Evolutionary conservation across 495 filamentous ascomycete genomes (phyloP).

Genomic region (Pseudevernia furfuracea): DNA sequence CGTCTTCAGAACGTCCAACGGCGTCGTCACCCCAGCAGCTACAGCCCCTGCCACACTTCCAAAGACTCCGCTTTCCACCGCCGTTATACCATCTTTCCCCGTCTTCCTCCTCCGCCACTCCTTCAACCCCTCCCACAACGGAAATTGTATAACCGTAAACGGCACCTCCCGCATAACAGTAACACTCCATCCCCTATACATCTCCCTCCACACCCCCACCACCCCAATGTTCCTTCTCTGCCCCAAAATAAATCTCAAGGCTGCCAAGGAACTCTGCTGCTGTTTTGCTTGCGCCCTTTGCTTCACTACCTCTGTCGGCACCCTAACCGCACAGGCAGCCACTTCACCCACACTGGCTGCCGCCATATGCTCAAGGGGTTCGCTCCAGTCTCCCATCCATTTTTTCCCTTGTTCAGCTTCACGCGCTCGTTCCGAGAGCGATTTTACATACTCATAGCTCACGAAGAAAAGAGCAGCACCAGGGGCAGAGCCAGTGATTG

Average conservation of each 20-base stretch:
- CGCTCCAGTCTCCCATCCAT: constrained; percentile 26
- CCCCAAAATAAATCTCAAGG: constrained; percentile 62
- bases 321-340: constrained; percentile 83
- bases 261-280: constrained; percentile 50
- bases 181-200: constrained; percentile 85
- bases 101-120: constrained; percentile 26
- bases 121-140: constrained; percentile 93
- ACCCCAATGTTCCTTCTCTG: constrained; percentile 37
- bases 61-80: constrained; percentile 75
- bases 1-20: constrained; percentile 93
- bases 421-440: constrained; percentile 35
- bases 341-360: constrained; percentile 87
- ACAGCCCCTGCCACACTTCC: constrained; percentile 77
- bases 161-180: constrained; percentile 95
- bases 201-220: constrained; percentile 61
- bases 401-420: not conserved
- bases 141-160: constrained; percentile 94
- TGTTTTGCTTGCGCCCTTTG: constrained; percentile 87
- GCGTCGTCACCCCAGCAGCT: constrained; percentile 84
- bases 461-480: constrained; percentile 98
- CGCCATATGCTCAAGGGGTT: constrained; percentile 60
- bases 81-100: constrained; percentile 45
- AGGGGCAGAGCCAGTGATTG: constrained; percentile 75
- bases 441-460: constrained; percentile 82
- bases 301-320: constrained; percentile 95